A percentile compares a stretch with the other conserved stretches of the same genome.
These are phyloP conservation scores for Penicillium sumatraense DNA, from an alignment of 2,329 filamentous ascomycete genomes.

Conservation along the genomic window DNA sequence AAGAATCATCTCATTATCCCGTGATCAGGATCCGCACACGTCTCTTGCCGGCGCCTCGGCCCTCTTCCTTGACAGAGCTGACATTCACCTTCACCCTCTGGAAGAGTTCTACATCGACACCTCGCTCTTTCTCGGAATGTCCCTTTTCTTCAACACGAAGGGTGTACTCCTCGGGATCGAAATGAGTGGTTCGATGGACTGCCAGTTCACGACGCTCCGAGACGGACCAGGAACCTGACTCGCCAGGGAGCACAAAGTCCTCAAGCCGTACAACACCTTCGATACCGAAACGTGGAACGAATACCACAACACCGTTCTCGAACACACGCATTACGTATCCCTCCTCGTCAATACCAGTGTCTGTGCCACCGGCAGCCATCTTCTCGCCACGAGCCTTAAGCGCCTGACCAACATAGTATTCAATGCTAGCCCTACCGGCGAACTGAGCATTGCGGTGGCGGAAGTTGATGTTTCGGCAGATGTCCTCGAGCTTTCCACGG, in stretches of 20 bases:
- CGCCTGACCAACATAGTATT: conserved; percentile 97
- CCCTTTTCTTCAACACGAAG: conserved; percentile 63
- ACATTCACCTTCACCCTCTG: conserved; percentile 89
- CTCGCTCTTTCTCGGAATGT: conserved; percentile 42
- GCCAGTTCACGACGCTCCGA: conserved; percentile 39
- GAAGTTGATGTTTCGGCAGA: conserved; percentile 98
- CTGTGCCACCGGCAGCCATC: conserved; percentile 38
- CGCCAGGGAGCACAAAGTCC: conserved; percentile 75
- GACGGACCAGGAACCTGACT: conserved; percentile 36
- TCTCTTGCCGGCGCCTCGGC: conserved; percentile 83
- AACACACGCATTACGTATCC: conserved; percentile 98
- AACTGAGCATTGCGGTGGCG: conserved; percentile 96
- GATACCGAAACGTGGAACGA: conserved; percentile 93
- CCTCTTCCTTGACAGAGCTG: conserved; percentile 87
- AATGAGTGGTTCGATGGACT: conserved; percentile 70
- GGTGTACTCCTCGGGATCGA: conserved; percentile 84
- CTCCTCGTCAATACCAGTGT: conserved; percentile 71
- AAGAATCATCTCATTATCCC: conserved; percentile 25
- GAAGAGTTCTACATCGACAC: conserved; percentile 76
- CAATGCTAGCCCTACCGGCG: conserved; percentile 89
- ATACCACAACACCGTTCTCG: conserved; percentile 94
- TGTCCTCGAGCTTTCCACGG: conserved; percentile 82
- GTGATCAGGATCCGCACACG: conserved; percentile 56
- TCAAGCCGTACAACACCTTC: conserved; percentile 86
- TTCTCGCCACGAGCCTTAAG: conserved; percentile 72